Evolutionary conservation across 192 early-diverging fungal species (phyloP).

Genomic region (Lobosporangium transversale): DNA sequence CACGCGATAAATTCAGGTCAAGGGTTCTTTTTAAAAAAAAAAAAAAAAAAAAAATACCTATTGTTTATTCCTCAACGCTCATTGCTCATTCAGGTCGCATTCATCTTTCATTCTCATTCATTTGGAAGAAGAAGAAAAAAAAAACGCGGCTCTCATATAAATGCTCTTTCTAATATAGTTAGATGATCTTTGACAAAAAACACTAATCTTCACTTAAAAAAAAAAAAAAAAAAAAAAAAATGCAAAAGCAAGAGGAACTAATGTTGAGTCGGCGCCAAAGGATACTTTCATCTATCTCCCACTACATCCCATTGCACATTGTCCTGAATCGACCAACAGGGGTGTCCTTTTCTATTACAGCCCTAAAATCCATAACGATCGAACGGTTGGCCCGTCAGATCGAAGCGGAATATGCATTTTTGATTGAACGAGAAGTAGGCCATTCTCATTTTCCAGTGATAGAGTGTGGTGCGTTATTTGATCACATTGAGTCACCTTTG

Average conservation of each 20-base stretch:
- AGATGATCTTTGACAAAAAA: too few species aligned
- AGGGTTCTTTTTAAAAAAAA: neutral
- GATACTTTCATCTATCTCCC: constrained; percentile 52
- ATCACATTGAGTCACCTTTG: constrained; percentile 28
- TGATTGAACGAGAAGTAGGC: constrained; percentile 44
- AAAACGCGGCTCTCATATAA: too few species aligned
- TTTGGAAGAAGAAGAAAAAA: too few species aligned
- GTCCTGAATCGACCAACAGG: constrained; percentile 43
- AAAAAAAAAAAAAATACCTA: neutral
- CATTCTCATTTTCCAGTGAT: constrained; percentile 36
- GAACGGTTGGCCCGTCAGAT: constrained; percentile 73
- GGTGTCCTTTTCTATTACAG: constrained; percentile 60
- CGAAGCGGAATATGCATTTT: constrained; percentile 75
- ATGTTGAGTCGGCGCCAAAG: constrained; percentile 46
- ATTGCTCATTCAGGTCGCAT: too few species aligned
- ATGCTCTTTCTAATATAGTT: too few species aligned
- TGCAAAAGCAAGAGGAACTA: constrained; percentile 22
- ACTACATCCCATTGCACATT: constrained; percentile 60
- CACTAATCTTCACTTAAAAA: neutral
- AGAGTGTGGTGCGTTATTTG: constrained; percentile 60
- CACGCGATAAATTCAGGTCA: too few species aligned
- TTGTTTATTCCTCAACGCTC: too few species aligned
- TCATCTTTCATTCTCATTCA: too few species aligned
- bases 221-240: neutral
- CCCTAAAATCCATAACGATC: constrained; percentile 63